A percentile compares a stretch with the other conserved stretches of the same genome.
Conservation (phyloP, 352 stramenopile species). For the Pythium coloratum region DNA sequence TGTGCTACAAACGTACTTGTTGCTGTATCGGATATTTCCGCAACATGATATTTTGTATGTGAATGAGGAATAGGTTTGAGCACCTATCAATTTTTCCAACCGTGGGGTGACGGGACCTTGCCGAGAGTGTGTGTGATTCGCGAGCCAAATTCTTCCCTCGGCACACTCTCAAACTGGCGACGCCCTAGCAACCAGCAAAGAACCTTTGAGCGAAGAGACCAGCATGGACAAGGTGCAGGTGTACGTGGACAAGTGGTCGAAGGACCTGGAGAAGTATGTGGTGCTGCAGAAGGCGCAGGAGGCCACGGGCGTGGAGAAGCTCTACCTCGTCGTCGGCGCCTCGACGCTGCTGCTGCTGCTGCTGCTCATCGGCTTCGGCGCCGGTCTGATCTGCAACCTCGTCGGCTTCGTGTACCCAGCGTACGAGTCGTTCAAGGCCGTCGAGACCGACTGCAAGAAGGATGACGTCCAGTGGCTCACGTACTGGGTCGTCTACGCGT, state of each 20-base stretch:
- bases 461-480: slow-evolving; percentile 92
- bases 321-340: slow-evolving; percentile 78
- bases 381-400: slow-evolving; percentile 82
- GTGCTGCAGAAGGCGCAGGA: slow-evolving; percentile 80
- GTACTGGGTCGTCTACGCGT: slow-evolving; percentile 98
- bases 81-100: slow-evolving; percentile 18
- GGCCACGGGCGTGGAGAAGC: slow-evolving; percentile 84
- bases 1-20: neutral
- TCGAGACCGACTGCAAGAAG: slow-evolving; percentile 76
- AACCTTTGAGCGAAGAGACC: neutral
- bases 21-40: neutral
- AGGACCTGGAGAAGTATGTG: slow-evolving; percentile 82
- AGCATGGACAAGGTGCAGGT: slow-evolving; percentile 84
- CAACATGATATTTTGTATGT: neutral
- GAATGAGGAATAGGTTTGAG: neutral
- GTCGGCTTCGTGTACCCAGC: slow-evolving; percentile 84
- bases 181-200: slow-evolving; percentile 20
- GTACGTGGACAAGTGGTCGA: slow-evolving; percentile 85
- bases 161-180: slow-evolving; percentile 33
- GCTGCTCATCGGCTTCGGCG: slow-evolving; percentile 83
- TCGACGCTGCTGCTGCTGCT: slow-evolving; percentile 71
- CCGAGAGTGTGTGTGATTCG: slow-evolving; percentile 23
- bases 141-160: slow-evolving; percentile 24
- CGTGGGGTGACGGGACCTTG: slow-evolving; percentile 17
- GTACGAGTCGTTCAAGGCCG: slow-evolving; percentile 85